Evolutionary conservation across 257 asterid species (phyloP).

Genomic region (Fraxinus excelsior): DNA sequence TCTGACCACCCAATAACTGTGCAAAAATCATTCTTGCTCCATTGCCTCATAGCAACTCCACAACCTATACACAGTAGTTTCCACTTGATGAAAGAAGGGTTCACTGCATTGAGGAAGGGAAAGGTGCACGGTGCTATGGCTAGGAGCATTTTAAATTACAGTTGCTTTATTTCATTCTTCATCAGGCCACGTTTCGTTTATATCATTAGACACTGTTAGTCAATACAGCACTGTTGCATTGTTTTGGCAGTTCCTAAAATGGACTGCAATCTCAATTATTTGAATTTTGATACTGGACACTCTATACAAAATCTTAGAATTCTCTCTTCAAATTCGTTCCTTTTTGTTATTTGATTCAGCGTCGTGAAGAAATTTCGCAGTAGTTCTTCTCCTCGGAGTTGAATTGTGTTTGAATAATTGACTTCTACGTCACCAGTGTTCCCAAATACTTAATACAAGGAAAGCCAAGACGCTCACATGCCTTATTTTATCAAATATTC

Average conservation of each 20-base stretch:
- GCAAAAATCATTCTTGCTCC: neutral
- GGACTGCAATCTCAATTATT: neutral
- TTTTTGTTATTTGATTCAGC: neutral
- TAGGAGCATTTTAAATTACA: neutral
- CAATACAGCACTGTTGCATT: neutral
- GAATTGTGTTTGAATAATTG: neutral
- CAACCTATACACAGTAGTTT: neutral
- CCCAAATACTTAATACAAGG: no score
- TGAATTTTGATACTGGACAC: neutral
- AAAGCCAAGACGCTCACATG: neutral
- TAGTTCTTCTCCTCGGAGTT: neutral
- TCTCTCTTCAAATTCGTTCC: neutral
- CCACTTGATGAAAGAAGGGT: neutral
- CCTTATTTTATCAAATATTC: neutral
- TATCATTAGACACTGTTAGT: neutral
- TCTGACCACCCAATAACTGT: neutral
- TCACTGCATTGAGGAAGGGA: neutral
- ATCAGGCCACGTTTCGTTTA: neutral
- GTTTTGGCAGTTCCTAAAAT: neutral
- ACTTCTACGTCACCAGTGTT: neutral
- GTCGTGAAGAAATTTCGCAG: neutral
- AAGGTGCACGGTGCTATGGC: neutral
- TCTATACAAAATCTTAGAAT: neutral
- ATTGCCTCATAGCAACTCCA: neutral
- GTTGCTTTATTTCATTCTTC: neutral